Conservation (phyloP, 148 eudicot genomes). For the Salicornia ramosissima region DNA sequence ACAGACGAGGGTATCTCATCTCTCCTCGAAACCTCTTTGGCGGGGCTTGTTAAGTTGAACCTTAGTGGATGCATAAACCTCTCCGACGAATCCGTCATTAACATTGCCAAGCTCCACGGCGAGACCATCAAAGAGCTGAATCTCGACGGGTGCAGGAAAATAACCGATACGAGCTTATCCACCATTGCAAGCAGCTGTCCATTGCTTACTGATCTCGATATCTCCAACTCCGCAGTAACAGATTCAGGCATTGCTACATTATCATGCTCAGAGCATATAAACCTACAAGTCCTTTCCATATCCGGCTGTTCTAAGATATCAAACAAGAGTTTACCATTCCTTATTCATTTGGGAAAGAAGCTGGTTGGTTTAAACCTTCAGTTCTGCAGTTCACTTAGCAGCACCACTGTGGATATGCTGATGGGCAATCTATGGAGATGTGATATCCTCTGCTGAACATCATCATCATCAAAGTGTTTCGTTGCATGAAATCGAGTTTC, state of each 20-base stretch:
- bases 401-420: slow-evolving; percentile 42
- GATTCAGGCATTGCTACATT: slow-evolving; percentile 59
- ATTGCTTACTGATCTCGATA: slow-evolving; percentile 60
- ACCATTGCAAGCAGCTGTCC: slow-evolving; percentile 47
- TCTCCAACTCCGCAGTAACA: slow-evolving; percentile 61
- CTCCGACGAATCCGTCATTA: slow-evolving; percentile 45
- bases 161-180: slow-evolving; percentile 52
- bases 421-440: slow-evolving; percentile 66
- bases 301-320: slow-evolving; percentile 70
- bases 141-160: slow-evolving; percentile 62
- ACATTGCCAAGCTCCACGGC: slow-evolving; percentile 60
- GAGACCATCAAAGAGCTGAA: slow-evolving; percentile 58
- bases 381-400: slow-evolving; percentile 68
- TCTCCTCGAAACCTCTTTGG: slow-evolving; percentile 40
- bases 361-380: slow-evolving; percentile 73
- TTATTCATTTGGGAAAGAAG: slow-evolving; percentile 49
- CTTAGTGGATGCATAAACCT: slow-evolving; percentile 61
- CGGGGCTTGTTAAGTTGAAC: slow-evolving; percentile 64
- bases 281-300: slow-evolving; percentile 61
- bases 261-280: slow-evolving; percentile 39
- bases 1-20: slow-evolving; percentile 66
- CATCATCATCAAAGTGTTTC: slow-evolving; percentile 21
- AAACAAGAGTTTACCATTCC: slow-evolving; percentile 51
- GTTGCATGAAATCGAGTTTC: slow-evolving; percentile 21
- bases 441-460: slow-evolving; percentile 55